phyloP scores from a whole-genome alignment of 148 eudicot species.

The Camellia japonica region DNA sequence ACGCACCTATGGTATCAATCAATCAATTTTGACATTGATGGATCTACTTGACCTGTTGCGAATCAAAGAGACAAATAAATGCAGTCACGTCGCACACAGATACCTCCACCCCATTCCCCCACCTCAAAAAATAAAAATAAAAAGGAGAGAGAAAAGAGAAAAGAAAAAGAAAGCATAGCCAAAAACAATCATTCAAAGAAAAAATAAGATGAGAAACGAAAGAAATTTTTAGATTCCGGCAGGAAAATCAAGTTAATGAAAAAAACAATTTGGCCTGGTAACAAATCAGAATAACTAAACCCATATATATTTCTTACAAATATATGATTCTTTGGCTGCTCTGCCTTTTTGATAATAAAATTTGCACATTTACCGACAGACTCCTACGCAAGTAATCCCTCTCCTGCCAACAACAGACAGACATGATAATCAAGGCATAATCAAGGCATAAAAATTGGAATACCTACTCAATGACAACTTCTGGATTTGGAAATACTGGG shows the following conservation, averaged over 20 bases:
- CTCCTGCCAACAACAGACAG: conserved; percentile 30
- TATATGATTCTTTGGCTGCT: background rate
- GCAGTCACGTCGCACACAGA: too few species aligned
- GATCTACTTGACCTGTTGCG: too few species aligned
- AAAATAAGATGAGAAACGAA: background rate
- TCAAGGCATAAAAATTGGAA: background rate
- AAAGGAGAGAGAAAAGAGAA: background rate
- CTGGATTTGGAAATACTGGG: background rate
- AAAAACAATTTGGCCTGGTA: background rate
- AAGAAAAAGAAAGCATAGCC: background rate
- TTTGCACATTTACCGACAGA: background rate
- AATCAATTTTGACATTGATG: too few species aligned
- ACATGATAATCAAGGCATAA: background rate
- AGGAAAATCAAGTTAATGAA: background rate
- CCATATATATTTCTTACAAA: background rate
- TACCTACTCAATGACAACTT: conserved; percentile 2
- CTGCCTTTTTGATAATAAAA: background rate
- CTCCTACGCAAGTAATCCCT: conserved; percentile 33
- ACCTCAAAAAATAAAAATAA: too few species aligned
- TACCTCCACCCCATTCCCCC: too few species aligned
- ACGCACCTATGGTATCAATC: too few species aligned
- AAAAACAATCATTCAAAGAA: background rate
- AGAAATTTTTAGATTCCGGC: background rate
- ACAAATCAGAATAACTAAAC: conserved; percentile 11
- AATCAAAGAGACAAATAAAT: too few species aligned